A percentile compares a stretch with the other conserved stretches of the same genome.
Conservation (phyloP, 768 basidiomycete species). For the Kwoniella europaea region DNA sequence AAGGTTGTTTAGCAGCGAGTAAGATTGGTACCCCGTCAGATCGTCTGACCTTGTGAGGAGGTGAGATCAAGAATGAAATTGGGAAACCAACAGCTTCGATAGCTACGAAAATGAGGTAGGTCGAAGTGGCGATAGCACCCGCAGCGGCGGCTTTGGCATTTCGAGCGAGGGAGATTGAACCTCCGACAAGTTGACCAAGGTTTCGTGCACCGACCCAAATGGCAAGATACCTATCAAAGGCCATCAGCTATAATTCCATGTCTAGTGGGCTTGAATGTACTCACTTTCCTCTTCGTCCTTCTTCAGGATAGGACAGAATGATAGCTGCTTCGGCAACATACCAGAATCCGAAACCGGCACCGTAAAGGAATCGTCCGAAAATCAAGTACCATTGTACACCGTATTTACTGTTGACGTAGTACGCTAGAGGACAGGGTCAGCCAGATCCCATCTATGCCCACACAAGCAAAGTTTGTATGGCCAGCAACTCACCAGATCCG, state of each 20-base stretch:
- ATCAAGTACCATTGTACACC: conserved; percentile 35
- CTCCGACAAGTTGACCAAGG: conserved; percentile 21
- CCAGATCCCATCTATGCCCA: not conserved
- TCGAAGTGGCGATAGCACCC: conserved; percentile 27
- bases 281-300: conserved; percentile 30
- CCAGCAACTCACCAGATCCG: conserved; percentile 3
- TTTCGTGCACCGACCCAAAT: conserved; percentile 31
- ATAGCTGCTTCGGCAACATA: conserved; percentile 34
- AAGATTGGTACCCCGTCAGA: conserved; percentile 30
- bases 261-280: not conserved
- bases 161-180: conserved; percentile 25
- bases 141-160: conserved; percentile 22
- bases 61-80: conserved; percentile 21
- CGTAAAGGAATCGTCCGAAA: conserved; percentile 28
- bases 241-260: not conserved
- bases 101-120: conserved; percentile 32
- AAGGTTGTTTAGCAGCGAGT: conserved; percentile 20
- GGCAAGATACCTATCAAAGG: conserved; percentile 19
- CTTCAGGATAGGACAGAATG: conserved; percentile 33
- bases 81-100: conserved; percentile 33
- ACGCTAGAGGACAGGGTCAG: conserved; percentile 3
- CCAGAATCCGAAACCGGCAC: conserved; percentile 30
- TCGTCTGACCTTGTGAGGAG: conserved; percentile 32
- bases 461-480: too few species aligned
- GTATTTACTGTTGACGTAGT: conserved; percentile 30